Base-by-base conservation (phyloP, 306 rosid genomes). In the Cyamopsis tetragonoloba region DNA sequence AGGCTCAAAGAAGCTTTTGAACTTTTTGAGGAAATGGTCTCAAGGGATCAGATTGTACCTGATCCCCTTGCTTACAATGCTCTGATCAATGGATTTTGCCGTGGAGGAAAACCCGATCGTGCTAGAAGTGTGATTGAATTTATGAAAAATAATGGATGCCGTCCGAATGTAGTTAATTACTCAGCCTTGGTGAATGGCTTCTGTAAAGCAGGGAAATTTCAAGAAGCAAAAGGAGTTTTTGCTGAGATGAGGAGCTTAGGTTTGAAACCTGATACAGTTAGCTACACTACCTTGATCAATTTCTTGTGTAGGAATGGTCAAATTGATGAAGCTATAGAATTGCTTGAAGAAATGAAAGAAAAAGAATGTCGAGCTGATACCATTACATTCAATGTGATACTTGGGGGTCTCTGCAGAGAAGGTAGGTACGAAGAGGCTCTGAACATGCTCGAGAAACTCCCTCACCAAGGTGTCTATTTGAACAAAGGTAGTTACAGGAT, bases 401-500 rank as follows among this genome's bases (percentile, higher is more conserved):
- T 92, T 1, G 91, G 93, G 73, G 98, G 96, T 15, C 67, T 92
- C 12, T 84, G 93, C 41, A 69, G 93, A 74, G 91, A 81, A 62
- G 85, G 73, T 22, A 84, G 91, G 64, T 60, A 69, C 49, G 87
- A 73, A 31, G 91, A 87, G 82, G 96, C 96, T 37, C 77, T 87
- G 37, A 79, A 77, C 62, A 87, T 89, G 95, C 68, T 92, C 1
- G 79, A 84, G 78, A 84, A 56, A 41, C 91, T 89, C 43, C 96
- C 95, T 10, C 80, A 60, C 0, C 89, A 87, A 68, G 98, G 96
- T 77, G 74, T 84, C n/a, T 84, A 89, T 81, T 79, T 89, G 68
- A 81, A 86, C 79, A 87, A 85, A 82, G 83, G 82, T 23, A 89
- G 98, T 62, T 87, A 92, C 76, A 83, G 96, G 70, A 89, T 92